phyloP scores from a whole-genome alignment of 805 yeast species.

The Starmerella khaoyaiensis region DNA sequence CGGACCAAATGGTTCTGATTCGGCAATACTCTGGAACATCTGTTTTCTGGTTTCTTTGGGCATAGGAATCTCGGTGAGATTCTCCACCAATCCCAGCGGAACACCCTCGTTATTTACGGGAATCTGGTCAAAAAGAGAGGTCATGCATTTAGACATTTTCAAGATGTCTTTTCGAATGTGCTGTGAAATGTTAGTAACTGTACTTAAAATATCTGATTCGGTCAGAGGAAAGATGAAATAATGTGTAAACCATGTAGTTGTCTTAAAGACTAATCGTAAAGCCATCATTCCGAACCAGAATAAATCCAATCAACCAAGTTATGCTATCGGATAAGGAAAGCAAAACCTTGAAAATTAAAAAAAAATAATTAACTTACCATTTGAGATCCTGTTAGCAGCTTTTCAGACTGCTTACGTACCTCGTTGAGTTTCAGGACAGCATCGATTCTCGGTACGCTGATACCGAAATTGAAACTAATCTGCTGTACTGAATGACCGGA shows the following conservation, averaged over 20 bases:
- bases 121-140: constrained; percentile 64
- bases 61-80: constrained; percentile 86
- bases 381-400: constrained; percentile 13
- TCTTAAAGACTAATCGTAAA: constrained; percentile 73
- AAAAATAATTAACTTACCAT: constrained; percentile 38
- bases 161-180: constrained; percentile 42
- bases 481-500: constrained; percentile 51
- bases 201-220: neutral
- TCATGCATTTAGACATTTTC: constrained; percentile 49
- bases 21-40: constrained; percentile 78
- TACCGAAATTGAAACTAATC: constrained; percentile 63
- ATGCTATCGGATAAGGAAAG: neutral
- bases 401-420: constrained; percentile 50
- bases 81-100: constrained; percentile 40
- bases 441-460: constrained; percentile 75
- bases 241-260: constrained; percentile 39
- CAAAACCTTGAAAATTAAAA: neutral
- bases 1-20: constrained; percentile 91
- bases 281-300: constrained; percentile 32
- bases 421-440: constrained; percentile 62
- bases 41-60: constrained; percentile 73
- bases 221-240: constrained; percentile 17
- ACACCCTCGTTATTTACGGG: constrained; percentile 18
- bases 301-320: neutral
- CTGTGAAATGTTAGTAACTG: constrained; percentile 3